phyloP scores from a whole-genome alignment of 345 rosid genomes.

The Eucalyptus erythrocorys region DNA sequence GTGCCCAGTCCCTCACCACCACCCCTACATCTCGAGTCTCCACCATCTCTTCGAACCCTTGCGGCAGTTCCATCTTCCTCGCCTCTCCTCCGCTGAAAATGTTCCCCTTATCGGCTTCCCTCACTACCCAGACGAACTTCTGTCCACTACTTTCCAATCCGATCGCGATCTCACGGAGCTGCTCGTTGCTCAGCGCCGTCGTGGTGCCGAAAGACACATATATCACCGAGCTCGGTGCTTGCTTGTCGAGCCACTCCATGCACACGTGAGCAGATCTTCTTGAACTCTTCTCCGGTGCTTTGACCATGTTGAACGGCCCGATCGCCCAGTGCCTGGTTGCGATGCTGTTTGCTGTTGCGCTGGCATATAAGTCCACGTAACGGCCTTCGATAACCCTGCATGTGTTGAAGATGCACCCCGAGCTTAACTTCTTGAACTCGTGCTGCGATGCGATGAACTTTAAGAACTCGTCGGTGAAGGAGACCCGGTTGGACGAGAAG shows the following conservation, averaged over 20 bases:
- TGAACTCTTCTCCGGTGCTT: not conserved
- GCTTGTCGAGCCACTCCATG: slow-evolving; percentile 7
- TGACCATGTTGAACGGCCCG: slow-evolving; percentile 4
- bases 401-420: slow-evolving; percentile 32
- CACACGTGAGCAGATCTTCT: not conserved
- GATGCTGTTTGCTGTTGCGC: not conserved
- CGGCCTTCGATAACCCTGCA: slow-evolving; percentile 17
- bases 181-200: not conserved
- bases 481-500: not conserved
- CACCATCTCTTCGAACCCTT: slow-evolving; percentile 27
- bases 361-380: slow-evolving; percentile 5
- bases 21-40: slow-evolving; percentile 17
- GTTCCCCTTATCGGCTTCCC: slow-evolving; percentile 50
- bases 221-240: slow-evolving; percentile 1
- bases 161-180: not conserved
- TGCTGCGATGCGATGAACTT: slow-evolving; percentile 9
- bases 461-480: slow-evolving; percentile 19
- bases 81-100: slow-evolving; percentile 8
- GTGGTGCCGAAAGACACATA: slow-evolving; percentile 14
- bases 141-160: slow-evolving; percentile 21
- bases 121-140: slow-evolving; percentile 51
- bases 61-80: slow-evolving; percentile 15
- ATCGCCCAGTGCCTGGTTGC: slow-evolving; percentile 4
- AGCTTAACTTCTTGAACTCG: not conserved
- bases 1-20: slow-evolving; percentile 53